These are phyloP conservation scores for Nannochloropsis salina DNA, from an alignment of 108 stramenopile species.

Conservation along the genomic window DNA sequence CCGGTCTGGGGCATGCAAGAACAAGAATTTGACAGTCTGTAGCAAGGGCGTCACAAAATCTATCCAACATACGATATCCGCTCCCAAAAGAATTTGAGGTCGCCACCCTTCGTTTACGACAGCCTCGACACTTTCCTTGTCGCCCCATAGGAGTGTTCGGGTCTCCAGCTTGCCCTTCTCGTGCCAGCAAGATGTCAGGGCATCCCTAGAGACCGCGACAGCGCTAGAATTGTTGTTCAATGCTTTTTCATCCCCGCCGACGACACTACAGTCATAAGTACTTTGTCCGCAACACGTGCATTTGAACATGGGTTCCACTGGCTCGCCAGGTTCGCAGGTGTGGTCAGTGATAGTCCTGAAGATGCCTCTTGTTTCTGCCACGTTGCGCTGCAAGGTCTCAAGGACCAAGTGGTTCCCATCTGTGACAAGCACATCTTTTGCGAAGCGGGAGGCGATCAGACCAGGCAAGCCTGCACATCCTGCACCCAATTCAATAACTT, in stretches of 20 bases:
- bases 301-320: neutral
- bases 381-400: slow-evolving; percentile 1
- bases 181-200: no score
- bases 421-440: neutral
- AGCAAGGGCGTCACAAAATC: neutral
- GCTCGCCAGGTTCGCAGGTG: no score
- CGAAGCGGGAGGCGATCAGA: neutral
- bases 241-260: neutral
- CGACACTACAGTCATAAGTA: neutral
- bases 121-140: neutral
- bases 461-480: neutral
- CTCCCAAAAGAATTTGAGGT: slow-evolving; percentile 17
- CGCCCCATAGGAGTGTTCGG: neutral
- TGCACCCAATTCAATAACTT: slow-evolving; percentile 5
- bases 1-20: neutral
- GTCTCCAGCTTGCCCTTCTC: neutral
- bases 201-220: neutral
- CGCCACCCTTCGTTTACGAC: slow-evolving; percentile 13
- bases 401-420: neutral
- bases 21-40: neutral
- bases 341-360: no score
- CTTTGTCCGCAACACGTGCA: neutral
- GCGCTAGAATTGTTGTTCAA: neutral
- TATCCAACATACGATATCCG: slow-evolving; percentile 17
- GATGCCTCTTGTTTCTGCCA: neutral